Conservation (phyloP, 441 rosid species). For the Corymbia calophylla region DNA sequence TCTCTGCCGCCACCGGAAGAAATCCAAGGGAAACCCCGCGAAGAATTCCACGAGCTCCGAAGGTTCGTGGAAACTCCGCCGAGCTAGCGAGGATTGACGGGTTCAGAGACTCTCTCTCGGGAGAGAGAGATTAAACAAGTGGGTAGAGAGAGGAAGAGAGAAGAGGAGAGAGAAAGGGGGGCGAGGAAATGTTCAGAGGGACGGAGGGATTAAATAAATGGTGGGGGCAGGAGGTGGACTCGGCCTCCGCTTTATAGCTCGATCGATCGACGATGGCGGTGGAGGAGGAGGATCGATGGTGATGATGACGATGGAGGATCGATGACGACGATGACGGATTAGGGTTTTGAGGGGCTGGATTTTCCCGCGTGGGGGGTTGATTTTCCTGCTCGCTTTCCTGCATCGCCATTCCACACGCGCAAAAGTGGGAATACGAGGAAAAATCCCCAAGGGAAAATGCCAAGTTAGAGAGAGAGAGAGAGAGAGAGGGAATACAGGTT, state of each 20-base stretch:
- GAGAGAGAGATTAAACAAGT: not conserved
- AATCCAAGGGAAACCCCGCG: not conserved
- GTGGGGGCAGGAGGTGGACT: not conserved
- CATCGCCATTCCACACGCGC: not conserved
- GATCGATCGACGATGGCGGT: not conserved
- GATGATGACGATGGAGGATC: too few relatives aligned
- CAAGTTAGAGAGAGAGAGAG: not conserved
- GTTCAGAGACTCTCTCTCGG: not conserved
- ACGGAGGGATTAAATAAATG: not conserved
- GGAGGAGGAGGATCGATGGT: too few relatives aligned
- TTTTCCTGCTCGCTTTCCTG: not conserved
- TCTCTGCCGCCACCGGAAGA: not conserved
- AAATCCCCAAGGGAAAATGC: not conserved
- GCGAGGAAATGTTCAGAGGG: not conserved
- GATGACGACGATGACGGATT: not conserved
- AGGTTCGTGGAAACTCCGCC: not conserved
- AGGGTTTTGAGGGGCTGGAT: not conserved
- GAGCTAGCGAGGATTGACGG: not conserved
- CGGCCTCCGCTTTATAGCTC: not conserved
- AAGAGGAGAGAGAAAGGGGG: not conserved
- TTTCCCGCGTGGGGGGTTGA: not conserved
- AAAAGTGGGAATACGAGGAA: not conserved
- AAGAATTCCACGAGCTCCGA: not conserved
- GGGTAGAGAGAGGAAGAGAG: not conserved
- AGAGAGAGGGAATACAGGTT: slow-evolving; percentile 10